Evolutionary conservation across 169 alveolate species (phyloP).

Genomic region (Theileria luwenshuni): DNA sequence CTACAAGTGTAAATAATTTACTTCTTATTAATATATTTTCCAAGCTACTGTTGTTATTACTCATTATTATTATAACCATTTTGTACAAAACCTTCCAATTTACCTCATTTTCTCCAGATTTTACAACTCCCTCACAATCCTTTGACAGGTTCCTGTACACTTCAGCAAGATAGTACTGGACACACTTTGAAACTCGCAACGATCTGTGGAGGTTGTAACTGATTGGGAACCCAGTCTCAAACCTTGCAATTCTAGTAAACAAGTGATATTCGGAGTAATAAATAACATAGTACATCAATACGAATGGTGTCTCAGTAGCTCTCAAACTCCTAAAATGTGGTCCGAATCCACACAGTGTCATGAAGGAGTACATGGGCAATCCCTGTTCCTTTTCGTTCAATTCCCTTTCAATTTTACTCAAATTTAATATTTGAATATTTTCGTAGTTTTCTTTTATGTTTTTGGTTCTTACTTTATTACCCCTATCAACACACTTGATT

Average conservation of each 20-base stretch:
- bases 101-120: not conserved
- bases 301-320: not conserved
- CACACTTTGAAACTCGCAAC: not conserved
- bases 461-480: not conserved
- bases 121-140: not conserved
- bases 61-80: conserved; percentile 7
- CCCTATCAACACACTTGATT: not conserved
- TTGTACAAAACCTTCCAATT: conserved; percentile 18
- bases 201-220: conserved; percentile 16
- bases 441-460: not conserved
- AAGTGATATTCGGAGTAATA: conserved; percentile 5
- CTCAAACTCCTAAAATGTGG: conserved; percentile 8
- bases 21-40: not conserved
- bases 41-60: not conserved
- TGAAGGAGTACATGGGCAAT: not conserved
- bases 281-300: conserved; percentile 1
- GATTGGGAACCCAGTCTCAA: not conserved
- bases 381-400: conserved; percentile 7
- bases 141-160: not conserved
- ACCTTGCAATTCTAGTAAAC: not conserved
- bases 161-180: not conserved
- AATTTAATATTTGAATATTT: conserved; percentile 12
- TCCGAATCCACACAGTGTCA: not conserved
- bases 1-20: conserved; percentile 8
- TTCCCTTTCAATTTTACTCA: not conserved